These are phyloP conservation scores for Fistulinella staudtii DNA, from an alignment of 1,284 basidiomycete species.

Conservation along the genomic window DNA sequence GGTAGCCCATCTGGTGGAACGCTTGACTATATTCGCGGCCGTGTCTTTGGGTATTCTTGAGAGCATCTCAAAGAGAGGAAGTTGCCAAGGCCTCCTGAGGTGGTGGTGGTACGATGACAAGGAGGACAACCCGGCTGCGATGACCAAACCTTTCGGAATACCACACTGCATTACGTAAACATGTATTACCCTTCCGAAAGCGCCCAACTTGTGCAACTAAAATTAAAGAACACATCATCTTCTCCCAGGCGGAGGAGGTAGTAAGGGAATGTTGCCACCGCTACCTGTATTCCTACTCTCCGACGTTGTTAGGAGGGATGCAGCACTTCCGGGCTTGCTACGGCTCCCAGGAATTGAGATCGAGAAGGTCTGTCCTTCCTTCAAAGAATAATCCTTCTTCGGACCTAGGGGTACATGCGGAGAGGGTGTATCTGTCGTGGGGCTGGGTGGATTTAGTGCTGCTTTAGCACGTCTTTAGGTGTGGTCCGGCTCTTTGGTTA, in stretches of 20 bases:
- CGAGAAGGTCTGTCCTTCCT: slow-evolving; percentile 94
- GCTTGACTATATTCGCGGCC: slow-evolving; percentile 10
- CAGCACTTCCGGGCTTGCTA: slow-evolving; percentile 31
- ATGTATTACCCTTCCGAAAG: not conserved
- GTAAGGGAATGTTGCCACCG: slow-evolving; percentile 50
- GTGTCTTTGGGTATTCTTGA: slow-evolving; percentile 28
- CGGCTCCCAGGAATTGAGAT: slow-evolving; percentile 82
- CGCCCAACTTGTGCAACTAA: too few relatives aligned
- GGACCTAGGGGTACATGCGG: slow-evolving; percentile 70
- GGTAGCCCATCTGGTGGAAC: slow-evolving; percentile 17
- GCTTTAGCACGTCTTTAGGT: slow-evolving; percentile 68
- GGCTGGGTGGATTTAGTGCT: slow-evolving; percentile 50
- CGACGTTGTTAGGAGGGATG: too few relatives aligned
- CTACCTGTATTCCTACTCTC: slow-evolving; percentile 22
- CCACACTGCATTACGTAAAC: slow-evolving; percentile 19
- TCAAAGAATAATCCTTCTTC: slow-evolving; percentile 93
- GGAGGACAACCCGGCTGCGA: too few relatives aligned
- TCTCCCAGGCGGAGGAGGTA: slow-evolving; percentile 68
- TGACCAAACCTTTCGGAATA: slow-evolving; percentile 8
- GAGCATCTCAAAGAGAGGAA: slow-evolving; percentile 24
- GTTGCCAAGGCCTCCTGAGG: too few relatives aligned
- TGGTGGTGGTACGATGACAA: slow-evolving; percentile 10
- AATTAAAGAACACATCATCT: too few relatives aligned
- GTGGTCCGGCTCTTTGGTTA: too few relatives aligned
- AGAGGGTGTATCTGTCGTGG: slow-evolving; percentile 41